A percentile compares a stretch with the other conserved stretches of the same genome.
Conservation (phyloP, 2,329 filamentous ascomycete species). For the Neonectria coccinea region DNA sequence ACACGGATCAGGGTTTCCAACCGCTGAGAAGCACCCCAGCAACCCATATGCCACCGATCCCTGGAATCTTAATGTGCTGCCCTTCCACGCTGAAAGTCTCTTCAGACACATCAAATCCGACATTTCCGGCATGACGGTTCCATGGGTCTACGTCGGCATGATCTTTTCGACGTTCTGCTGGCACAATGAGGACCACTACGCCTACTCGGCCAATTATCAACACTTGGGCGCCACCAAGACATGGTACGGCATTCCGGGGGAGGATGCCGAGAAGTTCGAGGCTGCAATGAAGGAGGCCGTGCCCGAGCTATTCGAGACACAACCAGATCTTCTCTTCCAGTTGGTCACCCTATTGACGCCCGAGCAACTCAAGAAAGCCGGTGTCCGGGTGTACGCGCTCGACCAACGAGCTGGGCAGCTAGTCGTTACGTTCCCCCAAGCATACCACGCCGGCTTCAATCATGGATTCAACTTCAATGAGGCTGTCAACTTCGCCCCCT, state of each 20-base stretch:
- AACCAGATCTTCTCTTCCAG: slow-evolving; percentile 95
- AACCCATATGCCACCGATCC: slow-evolving; percentile 89
- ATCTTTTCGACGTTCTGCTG: slow-evolving; percentile 99
- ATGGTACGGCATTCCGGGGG: slow-evolving; percentile 97
- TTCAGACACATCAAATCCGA: slow-evolving; percentile 98
- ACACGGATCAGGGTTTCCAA: slow-evolving; percentile 96
- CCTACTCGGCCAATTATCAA: slow-evolving; percentile 98
- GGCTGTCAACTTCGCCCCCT: slow-evolving; percentile 96
- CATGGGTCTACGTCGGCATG: slow-evolving; percentile 99
- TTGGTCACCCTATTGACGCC: slow-evolving; percentile 96
- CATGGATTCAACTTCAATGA: slow-evolving; percentile 99
- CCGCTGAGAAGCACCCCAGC: slow-evolving; percentile 88
- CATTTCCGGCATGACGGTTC: slow-evolving; percentile 98
- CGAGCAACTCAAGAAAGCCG: slow-evolving; percentile 91
- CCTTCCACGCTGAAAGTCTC: slow-evolving; percentile 88
- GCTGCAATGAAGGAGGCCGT: slow-evolving; percentile 94
- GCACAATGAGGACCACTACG: slow-evolving; percentile 99
- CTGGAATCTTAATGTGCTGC: slow-evolving; percentile 96
- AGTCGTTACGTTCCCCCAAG: slow-evolving; percentile 95
- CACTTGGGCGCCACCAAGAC: slow-evolving; percentile 99
- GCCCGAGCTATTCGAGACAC: slow-evolving; percentile 95
- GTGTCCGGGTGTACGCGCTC: slow-evolving; percentile 92
- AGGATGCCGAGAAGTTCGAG: slow-evolving; percentile 95
- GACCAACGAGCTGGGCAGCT: slow-evolving; percentile 97
- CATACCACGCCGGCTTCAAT: slow-evolving; percentile 98